Evolutionary conservation across 2,329 filamentous ascomycete species (phyloP).

Genomic region (Penicillium sp.): DNA sequence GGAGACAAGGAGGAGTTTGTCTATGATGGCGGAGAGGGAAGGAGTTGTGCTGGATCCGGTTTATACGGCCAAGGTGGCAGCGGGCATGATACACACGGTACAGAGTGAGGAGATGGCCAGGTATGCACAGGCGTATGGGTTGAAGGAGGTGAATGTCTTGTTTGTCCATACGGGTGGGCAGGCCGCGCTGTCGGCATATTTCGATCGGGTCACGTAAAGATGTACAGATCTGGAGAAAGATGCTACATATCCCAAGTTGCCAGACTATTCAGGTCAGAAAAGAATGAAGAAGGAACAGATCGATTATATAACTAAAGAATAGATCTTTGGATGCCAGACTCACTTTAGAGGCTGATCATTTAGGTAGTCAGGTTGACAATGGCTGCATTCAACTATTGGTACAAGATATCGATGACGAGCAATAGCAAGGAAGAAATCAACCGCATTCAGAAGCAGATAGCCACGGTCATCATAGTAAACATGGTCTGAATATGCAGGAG

Average conservation of each 20-base stretch:
- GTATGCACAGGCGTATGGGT: constrained; percentile 10
- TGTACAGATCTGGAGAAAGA: background rate
- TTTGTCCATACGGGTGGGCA: constrained; percentile 46
- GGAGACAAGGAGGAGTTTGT: constrained; percentile 28
- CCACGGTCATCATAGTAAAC: constrained; percentile 26
- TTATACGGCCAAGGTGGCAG: constrained; percentile 41
- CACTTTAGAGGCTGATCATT: background rate
- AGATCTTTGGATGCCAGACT: background rate
- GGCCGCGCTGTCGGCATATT: constrained; percentile 39
- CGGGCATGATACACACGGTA: constrained; percentile 34
- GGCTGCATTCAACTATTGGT: constrained; percentile 36
- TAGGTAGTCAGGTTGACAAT: constrained; percentile 6
- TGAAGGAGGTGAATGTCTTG: constrained; percentile 35
- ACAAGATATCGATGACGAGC: constrained; percentile 25
- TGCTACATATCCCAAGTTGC: background rate
- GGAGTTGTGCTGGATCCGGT: constrained; percentile 40
- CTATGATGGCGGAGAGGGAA: constrained; percentile 34
- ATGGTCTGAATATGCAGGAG: constrained; percentile 22
- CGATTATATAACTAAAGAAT: background rate
- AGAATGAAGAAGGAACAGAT: background rate
- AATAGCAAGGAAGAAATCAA: constrained; percentile 20
- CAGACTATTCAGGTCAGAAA: background rate
- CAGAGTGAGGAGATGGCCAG: constrained; percentile 25
- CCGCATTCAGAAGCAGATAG: constrained; percentile 12
- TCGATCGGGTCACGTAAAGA: constrained; percentile 13